Conservation (phyloP, 2,329 filamentous ascomycete species). For the Ophiosphaerella herpotricha region DNA sequence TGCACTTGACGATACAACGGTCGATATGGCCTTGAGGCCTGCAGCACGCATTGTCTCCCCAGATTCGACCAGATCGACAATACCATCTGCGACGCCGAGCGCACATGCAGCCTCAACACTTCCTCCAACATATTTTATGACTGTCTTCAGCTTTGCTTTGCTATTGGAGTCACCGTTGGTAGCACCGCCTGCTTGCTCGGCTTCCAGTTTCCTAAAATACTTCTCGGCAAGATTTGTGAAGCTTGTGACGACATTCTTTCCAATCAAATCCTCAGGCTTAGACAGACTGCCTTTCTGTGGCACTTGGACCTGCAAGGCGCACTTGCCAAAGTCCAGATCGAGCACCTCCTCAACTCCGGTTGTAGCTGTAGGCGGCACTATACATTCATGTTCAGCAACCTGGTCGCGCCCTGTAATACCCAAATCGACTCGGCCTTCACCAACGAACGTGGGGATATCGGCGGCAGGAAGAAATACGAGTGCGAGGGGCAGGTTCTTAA, state of each 20-base stretch:
- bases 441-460: slow-evolving; percentile 96
- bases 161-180: slow-evolving; percentile 43
- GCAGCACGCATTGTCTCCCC: slow-evolving; percentile 98
- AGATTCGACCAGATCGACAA: slow-evolving; percentile 97
- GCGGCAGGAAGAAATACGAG: slow-evolving; percentile 96
- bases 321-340: slow-evolving; percentile 87
- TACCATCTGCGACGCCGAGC: slow-evolving; percentile 91
- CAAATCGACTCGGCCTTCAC: slow-evolving; percentile 88
- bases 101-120: slow-evolving; percentile 98
- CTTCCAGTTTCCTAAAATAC: slow-evolving; percentile 83
- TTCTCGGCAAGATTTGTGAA: slow-evolving; percentile 83
- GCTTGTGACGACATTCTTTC: slow-evolving; percentile 93
- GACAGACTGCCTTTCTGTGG: slow-evolving; percentile 78
- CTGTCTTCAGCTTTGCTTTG: slow-evolving; percentile 71
- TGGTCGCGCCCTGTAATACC: slow-evolving; percentile 95
- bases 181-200: slow-evolving; percentile 42
- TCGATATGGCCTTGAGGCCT: slow-evolving; percentile 91
- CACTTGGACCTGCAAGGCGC: slow-evolving; percentile 96
- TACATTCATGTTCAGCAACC: slow-evolving; percentile 84
- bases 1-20: slow-evolving; percentile 84
- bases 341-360: slow-evolving; percentile 79
- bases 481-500: slow-evolving; percentile 94
- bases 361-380: slow-evolving; percentile 51
- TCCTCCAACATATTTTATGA: slow-evolving; percentile 91
- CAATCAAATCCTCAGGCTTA: slow-evolving; percentile 77